Percentiles rank a stretch among this genome's conserved stretches.
Evolutionary conservation across 2,329 filamentous ascomycete genomes (phyloP).

Genomic region (Hypoxylon sp.): DNA sequence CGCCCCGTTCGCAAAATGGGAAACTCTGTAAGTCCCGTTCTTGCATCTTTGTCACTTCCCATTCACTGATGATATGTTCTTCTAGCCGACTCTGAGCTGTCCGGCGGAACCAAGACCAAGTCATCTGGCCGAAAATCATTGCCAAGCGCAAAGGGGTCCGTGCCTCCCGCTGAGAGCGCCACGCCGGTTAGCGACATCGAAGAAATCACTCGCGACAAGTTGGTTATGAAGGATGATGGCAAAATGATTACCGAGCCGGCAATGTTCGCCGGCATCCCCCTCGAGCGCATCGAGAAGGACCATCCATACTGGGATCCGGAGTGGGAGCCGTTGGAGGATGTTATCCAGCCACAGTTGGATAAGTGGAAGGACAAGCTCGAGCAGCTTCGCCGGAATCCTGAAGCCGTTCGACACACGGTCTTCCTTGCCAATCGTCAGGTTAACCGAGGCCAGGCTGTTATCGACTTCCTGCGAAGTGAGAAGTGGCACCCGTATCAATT

Average conservation of each 20-base stretch:
- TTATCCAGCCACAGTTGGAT: slow-evolving; percentile 62
- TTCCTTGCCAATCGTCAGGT: slow-evolving; percentile 70
- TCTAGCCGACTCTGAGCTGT: slow-evolving; percentile 42
- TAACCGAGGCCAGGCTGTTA: slow-evolving; percentile 68
- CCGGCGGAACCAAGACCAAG: slow-evolving; percentile 47
- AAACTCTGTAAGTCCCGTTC: slow-evolving; percentile 38
- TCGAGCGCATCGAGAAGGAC: slow-evolving; percentile 64
- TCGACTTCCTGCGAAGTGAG: slow-evolving; percentile 67
- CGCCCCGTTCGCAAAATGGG: slow-evolving; percentile 32
- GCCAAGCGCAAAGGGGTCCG: slow-evolving; percentile 50
- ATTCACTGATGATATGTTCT: slow-evolving; percentile 36
- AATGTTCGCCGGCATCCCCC: slow-evolving; percentile 67
- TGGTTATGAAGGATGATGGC: slow-evolving; percentile 66
- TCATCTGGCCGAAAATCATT: slow-evolving; percentile 53
- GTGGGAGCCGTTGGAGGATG: slow-evolving; percentile 64
- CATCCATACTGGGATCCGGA: slow-evolving; percentile 71
- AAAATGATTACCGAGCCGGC: slow-evolving; percentile 65
- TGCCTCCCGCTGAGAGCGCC: slow-evolving; percentile 46
- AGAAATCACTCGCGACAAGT: slow-evolving; percentile 63
- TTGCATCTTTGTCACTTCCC: slow-evolving; percentile 2
- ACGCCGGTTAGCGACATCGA: slow-evolving; percentile 38
- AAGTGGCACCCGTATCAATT: slow-evolving; percentile 71
- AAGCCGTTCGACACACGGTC: slow-evolving; percentile 58
- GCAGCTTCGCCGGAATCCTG: slow-evolving; percentile 45
- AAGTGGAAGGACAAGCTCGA: slow-evolving; percentile 66